phyloP scores from a whole-genome alignment of 1,139 yeast genomes.

The Yamadazyma friedrichii region DNA sequence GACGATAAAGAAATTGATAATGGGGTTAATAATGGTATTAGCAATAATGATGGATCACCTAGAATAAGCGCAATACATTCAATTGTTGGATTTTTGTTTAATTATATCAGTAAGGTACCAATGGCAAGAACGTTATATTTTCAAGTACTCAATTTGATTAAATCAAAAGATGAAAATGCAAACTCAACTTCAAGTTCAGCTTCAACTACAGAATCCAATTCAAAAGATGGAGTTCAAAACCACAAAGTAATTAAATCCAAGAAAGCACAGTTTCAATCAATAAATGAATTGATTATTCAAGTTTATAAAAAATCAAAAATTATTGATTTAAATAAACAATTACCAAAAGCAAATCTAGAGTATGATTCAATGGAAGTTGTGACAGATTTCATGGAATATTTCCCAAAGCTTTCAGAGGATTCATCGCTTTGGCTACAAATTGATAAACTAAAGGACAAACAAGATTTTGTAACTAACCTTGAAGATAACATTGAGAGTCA shows the following conservation, averaged over 20 bases:
- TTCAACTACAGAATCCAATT: too few species aligned
- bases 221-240: background rate
- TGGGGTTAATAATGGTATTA: conserved; percentile 4
- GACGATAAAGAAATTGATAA: conserved; percentile 1
- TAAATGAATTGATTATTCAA: too few species aligned
- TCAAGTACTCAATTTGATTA: conserved; percentile 19
- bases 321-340: background rate
- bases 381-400: conserved; percentile 4
- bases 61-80: conserved; percentile 41
- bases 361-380: background rate
- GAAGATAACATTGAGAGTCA: conserved; percentile 3
- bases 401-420: conserved; percentile 4
- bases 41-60: conserved; percentile 20
- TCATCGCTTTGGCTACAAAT: conserved; percentile 1
- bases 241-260: background rate
- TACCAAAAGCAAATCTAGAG: background rate
- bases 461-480: background rate
- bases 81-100: conserved; percentile 54
- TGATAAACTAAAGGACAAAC: background rate
- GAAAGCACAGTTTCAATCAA: too few species aligned
- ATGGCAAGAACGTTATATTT: conserved; percentile 42
- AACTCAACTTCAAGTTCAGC: conserved; percentile 9
- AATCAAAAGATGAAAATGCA: conserved; percentile 15
- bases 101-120: conserved; percentile 56
- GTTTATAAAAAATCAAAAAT: background rate